Evolutionary conservation across 2,329 filamentous ascomycete species (phyloP).

Genomic region (Leptodontidium sp.): DNA sequence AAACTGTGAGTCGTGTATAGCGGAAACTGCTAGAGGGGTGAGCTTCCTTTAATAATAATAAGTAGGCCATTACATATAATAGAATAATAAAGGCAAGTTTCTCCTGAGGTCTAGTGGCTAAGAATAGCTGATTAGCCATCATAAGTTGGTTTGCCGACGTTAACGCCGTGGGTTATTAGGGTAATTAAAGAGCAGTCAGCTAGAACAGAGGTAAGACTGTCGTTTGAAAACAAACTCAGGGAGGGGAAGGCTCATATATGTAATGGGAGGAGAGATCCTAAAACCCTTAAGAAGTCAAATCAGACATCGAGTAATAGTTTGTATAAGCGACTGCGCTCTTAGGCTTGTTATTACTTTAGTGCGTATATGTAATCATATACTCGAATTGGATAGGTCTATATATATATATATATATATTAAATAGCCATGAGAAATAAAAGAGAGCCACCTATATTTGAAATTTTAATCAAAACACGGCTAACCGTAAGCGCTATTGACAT

Average conservation of each 20-base stretch:
- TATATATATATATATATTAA: neutral
- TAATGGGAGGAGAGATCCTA: conserved; percentile 2
- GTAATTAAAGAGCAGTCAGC: conserved; percentile 10
- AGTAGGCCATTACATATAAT: conserved; percentile 14
- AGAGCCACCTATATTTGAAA: neutral
- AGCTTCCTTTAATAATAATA: conserved; percentile 14
- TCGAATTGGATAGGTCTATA: neutral
- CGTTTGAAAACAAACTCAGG: conserved; percentile 6
- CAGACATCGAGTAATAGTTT: neutral
- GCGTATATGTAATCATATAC: neutral
- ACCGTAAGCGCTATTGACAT: neutral
- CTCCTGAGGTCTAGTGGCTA: neutral
- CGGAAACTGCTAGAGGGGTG: neutral
- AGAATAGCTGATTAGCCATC: conserved; percentile 2
- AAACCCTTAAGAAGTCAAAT: neutral
- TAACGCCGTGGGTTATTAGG: neutral
- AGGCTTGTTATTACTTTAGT: neutral
- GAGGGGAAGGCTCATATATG: conserved; percentile 3
- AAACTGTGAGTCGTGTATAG: conserved; percentile 5
- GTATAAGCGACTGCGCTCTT: neutral
- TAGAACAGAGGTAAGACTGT: conserved; percentile 1
- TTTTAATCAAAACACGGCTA: conserved; percentile 1
- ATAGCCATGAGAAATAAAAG: neutral
- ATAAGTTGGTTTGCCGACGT: conserved; percentile 14
- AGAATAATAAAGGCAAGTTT: conserved; percentile 9